Base-by-base conservation (phyloP, 1,284 basidiomycete species). In the Leucoagaricus sp. region DNA sequence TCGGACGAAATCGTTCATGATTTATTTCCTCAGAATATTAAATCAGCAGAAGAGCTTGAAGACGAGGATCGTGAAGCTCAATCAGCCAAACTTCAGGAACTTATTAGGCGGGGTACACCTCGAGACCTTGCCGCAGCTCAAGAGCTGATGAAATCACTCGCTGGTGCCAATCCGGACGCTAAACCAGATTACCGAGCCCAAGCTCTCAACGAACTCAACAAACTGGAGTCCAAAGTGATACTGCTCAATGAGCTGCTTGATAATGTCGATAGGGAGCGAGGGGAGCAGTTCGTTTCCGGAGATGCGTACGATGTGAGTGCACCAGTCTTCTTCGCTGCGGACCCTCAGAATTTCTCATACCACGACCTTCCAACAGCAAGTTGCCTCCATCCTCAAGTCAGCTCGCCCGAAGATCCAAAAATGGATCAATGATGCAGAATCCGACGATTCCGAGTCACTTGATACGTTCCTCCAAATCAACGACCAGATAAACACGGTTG, bases 351-450 rank as follows among this genome's bases (percentile, higher is more conserved):
- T n/a, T n/a, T n/a, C n/a, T n/a, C n/a, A n/a, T n/a, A n/a, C n/a
- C n/a, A n/a, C n/a, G n/a, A n/a, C n/a, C n/a, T n/a, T n/a, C n/a
- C n/a, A n/a, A 36, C 67, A 93, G 89, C 96, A 99, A 89, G 94
- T 99, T 7, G 91, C 96, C 0, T 75, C 82, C 1, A 89, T 97
- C 48, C 84, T 98, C 41, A 80, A 80, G 26, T 84, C 84, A 49
- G 96, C 96, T 2, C 84, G 96, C 56, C 97, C 97, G 0, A 95
- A 93, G 72, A 86, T 99, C 49, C 97, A 99, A 70, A 96, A 96
- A 65, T 98, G 96, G 96, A 93, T 99, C 60, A 91, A 90, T n/a
- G 93, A 98, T 64, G 95, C 92, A 1, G 91, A 88, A 70, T 79
- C 79, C 34, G 85, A 81, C 41, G 94, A 96, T 72, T 82, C 92